Conservation (phyloP, 2,329 filamentous ascomycete species). For the Pseudofabraea citricarpa region DNA sequence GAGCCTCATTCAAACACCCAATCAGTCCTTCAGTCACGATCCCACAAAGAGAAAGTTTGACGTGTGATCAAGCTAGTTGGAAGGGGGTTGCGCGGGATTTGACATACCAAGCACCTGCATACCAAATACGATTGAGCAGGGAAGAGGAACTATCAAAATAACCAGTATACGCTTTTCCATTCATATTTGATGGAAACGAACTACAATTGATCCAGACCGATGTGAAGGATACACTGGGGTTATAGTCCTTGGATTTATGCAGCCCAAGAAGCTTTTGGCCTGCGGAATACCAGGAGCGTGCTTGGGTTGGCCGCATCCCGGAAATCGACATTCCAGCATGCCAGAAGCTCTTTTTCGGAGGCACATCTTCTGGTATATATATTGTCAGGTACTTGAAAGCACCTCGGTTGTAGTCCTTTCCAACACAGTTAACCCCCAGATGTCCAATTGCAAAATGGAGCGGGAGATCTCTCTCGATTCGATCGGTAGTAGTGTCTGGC, state of each 20-base stretch:
- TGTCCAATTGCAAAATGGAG: conserved; percentile 24
- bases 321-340: conserved; percentile 13
- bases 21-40: no score
- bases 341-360: conserved; percentile 16
- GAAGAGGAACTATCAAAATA: conserved; percentile 47
- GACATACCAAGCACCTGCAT: conserved; percentile 34
- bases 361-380: conserved; percentile 22
- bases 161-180: conserved; percentile 46
- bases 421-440: conserved; percentile 30
- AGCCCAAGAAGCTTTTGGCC: conserved; percentile 15
- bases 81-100: no score
- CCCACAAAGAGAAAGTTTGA: no score
- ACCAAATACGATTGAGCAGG: conserved; percentile 49
- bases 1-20: no score
- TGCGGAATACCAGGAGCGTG: conserved; percentile 11
- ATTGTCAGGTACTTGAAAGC: conserved; percentile 37
- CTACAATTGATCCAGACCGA: conserved; percentile 35
- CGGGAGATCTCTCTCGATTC: conserved; percentile 27
- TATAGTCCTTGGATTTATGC: conserved; percentile 7
- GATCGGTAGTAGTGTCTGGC: conserved; percentile 31
- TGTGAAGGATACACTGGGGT: conserved; percentile 28
- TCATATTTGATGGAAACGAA: conserved; percentile 37
- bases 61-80: neutral
- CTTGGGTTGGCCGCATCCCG: neutral
- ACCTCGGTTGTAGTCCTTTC: conserved; percentile 29